phyloP scores from a whole-genome alignment of 2,329 filamentous ascomycete species.

The Verticillium dahliae region DNA sequence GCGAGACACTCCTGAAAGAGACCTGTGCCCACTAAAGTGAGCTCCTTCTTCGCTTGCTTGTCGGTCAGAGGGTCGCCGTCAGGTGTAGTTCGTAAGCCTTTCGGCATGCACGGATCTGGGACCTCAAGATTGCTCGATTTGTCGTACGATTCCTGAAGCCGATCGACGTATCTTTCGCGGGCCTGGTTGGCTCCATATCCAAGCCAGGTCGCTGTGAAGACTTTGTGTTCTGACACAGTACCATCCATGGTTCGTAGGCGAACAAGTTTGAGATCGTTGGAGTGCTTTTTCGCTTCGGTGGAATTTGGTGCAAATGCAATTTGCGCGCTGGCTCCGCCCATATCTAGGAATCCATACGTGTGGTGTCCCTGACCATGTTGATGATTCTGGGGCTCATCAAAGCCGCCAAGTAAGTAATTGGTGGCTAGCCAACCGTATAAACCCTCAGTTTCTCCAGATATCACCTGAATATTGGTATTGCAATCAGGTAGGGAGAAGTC shows the following conservation, averaged over 20 bases:
- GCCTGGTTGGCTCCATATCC: slow-evolving; percentile 97
- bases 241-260: slow-evolving; percentile 81
- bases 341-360: slow-evolving; percentile 96
- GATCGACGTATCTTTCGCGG: slow-evolving; percentile 73
- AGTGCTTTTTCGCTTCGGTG: slow-evolving; percentile 85
- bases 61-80: slow-evolving; percentile 52
- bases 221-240: slow-evolving; percentile 68
- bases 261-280: slow-evolving; percentile 79
- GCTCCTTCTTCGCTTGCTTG: slow-evolving; percentile 25
- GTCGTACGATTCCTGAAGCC: slow-evolving; percentile 61
- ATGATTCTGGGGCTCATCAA: slow-evolving; percentile 69
- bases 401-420: slow-evolving; percentile 90
- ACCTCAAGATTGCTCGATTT: slow-evolving; percentile 56
- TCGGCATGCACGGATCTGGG: slow-evolving; percentile 86
- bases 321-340: slow-evolving; percentile 96
- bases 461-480: slow-evolving; percentile 82
- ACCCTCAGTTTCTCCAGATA: slow-evolving; percentile 90
- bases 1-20: slow-evolving; percentile 78
- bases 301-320: slow-evolving; percentile 95
- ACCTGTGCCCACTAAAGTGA: slow-evolving; percentile 73
- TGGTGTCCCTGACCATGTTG: slow-evolving; percentile 81
- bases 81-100: slow-evolving; percentile 65
- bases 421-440: slow-evolving; percentile 96
- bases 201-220: slow-evolving; percentile 95
- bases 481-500: slow-evolving; percentile 87